phyloP scores from a whole-genome alignment of 2,329 filamentous ascomycete genomes.

The Fusarium sp. region DNA sequence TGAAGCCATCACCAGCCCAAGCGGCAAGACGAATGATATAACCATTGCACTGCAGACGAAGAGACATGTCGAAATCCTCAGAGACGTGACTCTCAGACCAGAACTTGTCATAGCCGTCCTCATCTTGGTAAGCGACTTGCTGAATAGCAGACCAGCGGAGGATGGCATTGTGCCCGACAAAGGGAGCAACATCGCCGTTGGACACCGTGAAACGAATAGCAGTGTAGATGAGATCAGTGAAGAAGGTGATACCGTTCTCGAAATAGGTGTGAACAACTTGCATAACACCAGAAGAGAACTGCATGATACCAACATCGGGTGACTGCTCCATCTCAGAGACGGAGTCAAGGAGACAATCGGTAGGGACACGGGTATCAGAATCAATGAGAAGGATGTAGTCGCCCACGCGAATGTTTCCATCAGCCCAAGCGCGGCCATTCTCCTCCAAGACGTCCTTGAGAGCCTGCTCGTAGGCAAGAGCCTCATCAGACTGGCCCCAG shows the following conservation, averaged over 20 bases:
- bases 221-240: slow-evolving; percentile 80
- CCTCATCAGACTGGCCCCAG: slow-evolving; percentile 78
- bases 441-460: slow-evolving; percentile 75
- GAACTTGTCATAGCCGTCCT: slow-evolving; percentile 80
- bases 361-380: slow-evolving; percentile 81
- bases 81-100: slow-evolving; percentile 85
- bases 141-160: slow-evolving; percentile 81
- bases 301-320: slow-evolving; percentile 81
- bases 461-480: slow-evolving; percentile 71
- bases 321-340: slow-evolving; percentile 86
- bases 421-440: slow-evolving; percentile 79
- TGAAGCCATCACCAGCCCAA: slow-evolving; percentile 81
- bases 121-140: slow-evolving; percentile 75
- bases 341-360: slow-evolving; percentile 81
- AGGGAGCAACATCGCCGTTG: slow-evolving; percentile 81
- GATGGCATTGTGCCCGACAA: slow-evolving; percentile 84
- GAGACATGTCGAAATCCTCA: slow-evolving; percentile 85
- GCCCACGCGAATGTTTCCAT: slow-evolving; percentile 86
- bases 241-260: slow-evolving; percentile 76
- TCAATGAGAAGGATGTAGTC: slow-evolving; percentile 83
- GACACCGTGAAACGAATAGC: slow-evolving; percentile 82
- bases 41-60: slow-evolving; percentile 77
- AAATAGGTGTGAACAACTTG: slow-evolving; percentile 80
- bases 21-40: slow-evolving; percentile 79
- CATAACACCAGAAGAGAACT: slow-evolving; percentile 83